Base-by-base conservation (phyloP, 2,329 filamentous ascomycete species). In the Passalora sequoiae region DNA sequence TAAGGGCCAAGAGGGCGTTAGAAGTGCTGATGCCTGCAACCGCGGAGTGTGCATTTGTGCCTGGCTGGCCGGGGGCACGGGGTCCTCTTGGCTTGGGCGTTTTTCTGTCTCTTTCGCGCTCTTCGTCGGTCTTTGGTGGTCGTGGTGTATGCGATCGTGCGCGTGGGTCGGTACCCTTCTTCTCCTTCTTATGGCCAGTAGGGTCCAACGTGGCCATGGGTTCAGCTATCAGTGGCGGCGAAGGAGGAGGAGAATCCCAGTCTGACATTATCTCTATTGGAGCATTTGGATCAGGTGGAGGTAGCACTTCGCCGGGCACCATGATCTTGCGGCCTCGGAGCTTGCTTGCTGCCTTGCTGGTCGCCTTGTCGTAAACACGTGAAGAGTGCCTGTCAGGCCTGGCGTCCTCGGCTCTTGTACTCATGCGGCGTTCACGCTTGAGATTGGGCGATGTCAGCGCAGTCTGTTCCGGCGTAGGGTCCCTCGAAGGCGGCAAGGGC, bases 11-110 rank as follows among this genome's bases (percentile, higher is more conserved):
- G 33, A 81, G 66, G 3, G 77, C 78, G 60, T 78, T 80, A 54
- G 76, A 80, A 8, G 77, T 80, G 16, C 78, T 81, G 33, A 80
- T 78, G 10, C 73, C 74, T 10, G 74, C 72, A 35, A 76, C 68
- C 17, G 68, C 66, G 39, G 72, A 75, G 54, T 75, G 74, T 5
- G 73, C 72, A 54, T 76, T 76, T 12, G 74, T 75, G 27, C 74
- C 74, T 33, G 68, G 64, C 44, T 67, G 65, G 15, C 71, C 71
- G 12, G 70, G 64, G 10, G 63, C 54, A 10, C 71, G 64, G 5
- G 63, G 51, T 12, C 66, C 63, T 8, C 65, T 55, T 10, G 60
- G 54, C 55, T 75, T 77, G 29, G 68, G 67, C 38, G 68, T 66
- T 54, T 70, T 55, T 7, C 61, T 61, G 19, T 64, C 54, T 37